Base-by-base conservation (phyloP, 768 basidiomycete species). In the Mycena latifolia region DNA sequence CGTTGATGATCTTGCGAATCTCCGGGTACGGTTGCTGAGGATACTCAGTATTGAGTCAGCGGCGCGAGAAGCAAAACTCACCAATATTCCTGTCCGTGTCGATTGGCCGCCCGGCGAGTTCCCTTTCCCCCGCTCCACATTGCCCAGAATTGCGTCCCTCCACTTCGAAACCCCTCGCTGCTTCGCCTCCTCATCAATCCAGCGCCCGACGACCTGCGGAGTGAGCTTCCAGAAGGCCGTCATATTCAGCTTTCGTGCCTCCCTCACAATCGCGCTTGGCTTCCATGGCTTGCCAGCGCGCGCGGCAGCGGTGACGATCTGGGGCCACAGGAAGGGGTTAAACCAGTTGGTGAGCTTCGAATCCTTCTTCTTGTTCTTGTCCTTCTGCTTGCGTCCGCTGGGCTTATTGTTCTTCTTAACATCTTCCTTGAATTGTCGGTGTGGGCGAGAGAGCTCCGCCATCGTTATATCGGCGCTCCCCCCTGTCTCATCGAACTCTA, bases 391-490 rank as follows among this genome's bases (percentile, higher is more conserved):
- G 17, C 58, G 66, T 14, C 61, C 65, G 27, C 25, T 35, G 2
- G 58, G 41, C n/a, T 61, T 53, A 28, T 61, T 61, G 0, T 61
- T 41, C 39, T 54, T 41, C 17, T 24, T n/a, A 2, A 27, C 28
- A n/a, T 53, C 46, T 27, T 67, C 61, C 24, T 57, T 59, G 65
- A 57, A 56, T 31, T 58, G 51, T 24, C 65, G 69, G 33, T 27
- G 56, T 0, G 69, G 69, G 8, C 65, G 69, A 22, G 69, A 69
- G 41, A 28, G 29, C 51, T 69, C 69, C 2, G 65, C n/a, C n/a
- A n/a, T n/a, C n/a, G n/a, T n/a, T n/a, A n/a, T n/a, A n/a, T n/a
- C n/a, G n/a, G n/a, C n/a, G n/a, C n/a, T n/a, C n/a, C n/a, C n/a
- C n/a, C n/a, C n/a, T n/a, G 46, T 35, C 5, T 47, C n/a, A 31